Evolutionary conservation across 192 early-diverging fungal genomes (phyloP).

Genomic region (Dissophora globulifera): DNA sequence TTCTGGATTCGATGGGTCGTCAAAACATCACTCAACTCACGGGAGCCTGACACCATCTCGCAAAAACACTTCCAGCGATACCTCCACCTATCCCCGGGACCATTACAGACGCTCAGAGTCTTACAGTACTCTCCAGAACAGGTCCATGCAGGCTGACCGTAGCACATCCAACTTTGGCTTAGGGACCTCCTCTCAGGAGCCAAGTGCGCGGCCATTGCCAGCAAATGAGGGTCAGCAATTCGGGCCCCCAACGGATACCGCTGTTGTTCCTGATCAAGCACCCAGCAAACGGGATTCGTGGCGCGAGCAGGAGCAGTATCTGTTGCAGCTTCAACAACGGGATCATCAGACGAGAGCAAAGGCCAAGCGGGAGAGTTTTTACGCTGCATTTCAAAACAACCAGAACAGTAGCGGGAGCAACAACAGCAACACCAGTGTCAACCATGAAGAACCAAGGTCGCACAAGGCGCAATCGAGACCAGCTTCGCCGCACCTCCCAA

Average conservation of each 20-base stretch:
- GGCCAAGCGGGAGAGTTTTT: constrained; percentile 43
- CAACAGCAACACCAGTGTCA: constrained; percentile 1
- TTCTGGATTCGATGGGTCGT: not conserved
- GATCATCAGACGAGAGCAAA: constrained; percentile 47
- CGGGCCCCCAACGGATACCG: not conserved
- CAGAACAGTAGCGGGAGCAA: constrained; percentile 15
- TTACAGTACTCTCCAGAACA: constrained; percentile 25
- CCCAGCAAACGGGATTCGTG: constrained; percentile 37
- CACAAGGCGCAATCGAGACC: constrained; percentile 11
- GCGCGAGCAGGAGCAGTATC: constrained; percentile 48
- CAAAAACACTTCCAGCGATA: constrained; percentile 4
- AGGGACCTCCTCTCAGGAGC: constrained; percentile 1
- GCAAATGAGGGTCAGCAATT: not conserved
- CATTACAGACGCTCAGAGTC: constrained; percentile 44
- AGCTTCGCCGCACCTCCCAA: constrained; percentile 44
- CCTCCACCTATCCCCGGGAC: constrained; percentile 15
- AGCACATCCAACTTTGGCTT: too few species aligned
- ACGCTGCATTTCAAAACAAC: constrained; percentile 38
- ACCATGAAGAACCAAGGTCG: constrained; percentile 23
- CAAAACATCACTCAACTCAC: constrained; percentile 29
- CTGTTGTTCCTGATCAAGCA: not conserved
- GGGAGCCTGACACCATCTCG: constrained; percentile 18
- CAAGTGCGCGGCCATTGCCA: not conserved
- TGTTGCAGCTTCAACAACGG: constrained; percentile 43
- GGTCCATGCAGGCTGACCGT: constrained; percentile 4